A percentile compares a stretch with the other conserved stretches of the same genome.
Conservation (phyloP, 495 filamentous ascomycete species). For the Pyrenopolyporus hunteri region DNA sequence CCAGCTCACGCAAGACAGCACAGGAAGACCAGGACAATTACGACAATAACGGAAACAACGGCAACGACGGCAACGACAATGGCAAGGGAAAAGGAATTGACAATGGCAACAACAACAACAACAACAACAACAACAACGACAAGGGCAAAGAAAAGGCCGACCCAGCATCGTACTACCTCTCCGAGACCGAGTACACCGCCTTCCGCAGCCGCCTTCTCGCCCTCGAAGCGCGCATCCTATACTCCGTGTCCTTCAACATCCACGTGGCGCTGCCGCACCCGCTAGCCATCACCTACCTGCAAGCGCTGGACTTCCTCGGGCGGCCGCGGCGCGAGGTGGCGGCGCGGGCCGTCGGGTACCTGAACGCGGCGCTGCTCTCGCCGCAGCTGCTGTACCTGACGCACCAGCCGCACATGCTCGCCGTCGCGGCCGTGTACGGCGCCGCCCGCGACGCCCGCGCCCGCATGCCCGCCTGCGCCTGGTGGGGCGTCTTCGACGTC, state of each 20-base stretch:
- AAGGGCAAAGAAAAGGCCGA: constrained; percentile 37
- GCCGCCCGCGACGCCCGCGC: constrained; percentile 78
- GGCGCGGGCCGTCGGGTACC: constrained; percentile 69
- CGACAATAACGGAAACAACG: neutral
- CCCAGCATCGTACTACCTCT: constrained; percentile 70
- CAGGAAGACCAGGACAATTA: too few relatives aligned
- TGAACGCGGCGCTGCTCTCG: constrained; percentile 82
- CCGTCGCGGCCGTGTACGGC: constrained; percentile 87
- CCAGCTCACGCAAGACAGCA: too few relatives aligned
- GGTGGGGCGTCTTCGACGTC: constrained; percentile 99
- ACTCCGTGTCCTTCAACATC: constrained; percentile 77
- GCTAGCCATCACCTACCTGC: constrained; percentile 90
- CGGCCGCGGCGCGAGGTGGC: constrained; percentile 55
- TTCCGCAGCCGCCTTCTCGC: constrained; percentile 67
- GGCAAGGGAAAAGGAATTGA: too few relatives aligned
- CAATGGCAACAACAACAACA: neutral
- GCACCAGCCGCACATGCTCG: constrained; percentile 84
- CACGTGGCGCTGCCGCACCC: constrained; percentile 85
- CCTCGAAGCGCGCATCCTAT: constrained; percentile 76
- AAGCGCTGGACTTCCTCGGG: constrained; percentile 72
- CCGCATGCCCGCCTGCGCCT: constrained; percentile 79
- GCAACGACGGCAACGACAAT: too few relatives aligned
- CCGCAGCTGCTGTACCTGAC: constrained; percentile 91
- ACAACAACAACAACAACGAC: neutral
- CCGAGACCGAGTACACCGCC: constrained; percentile 71